These are phyloP conservation scores for Meripilus lineatus DNA, from an alignment of 1,284 basidiomycete genomes.

Conservation along the genomic window DNA sequence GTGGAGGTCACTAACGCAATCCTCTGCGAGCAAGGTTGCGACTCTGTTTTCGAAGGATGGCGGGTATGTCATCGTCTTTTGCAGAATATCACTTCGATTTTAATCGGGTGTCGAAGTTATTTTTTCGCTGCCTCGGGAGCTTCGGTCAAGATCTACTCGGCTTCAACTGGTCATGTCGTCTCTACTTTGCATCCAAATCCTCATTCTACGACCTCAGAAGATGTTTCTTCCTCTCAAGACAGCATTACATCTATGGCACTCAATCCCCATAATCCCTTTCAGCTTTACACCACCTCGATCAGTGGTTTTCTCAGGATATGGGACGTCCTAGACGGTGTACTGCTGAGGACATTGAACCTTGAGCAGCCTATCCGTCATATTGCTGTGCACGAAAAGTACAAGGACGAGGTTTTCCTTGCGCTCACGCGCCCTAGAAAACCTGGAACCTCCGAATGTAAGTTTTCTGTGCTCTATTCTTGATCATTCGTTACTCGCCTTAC, in stretches of 20 bases:
- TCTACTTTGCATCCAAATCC: conserved; percentile 64
- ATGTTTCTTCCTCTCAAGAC: conserved; percentile 44
- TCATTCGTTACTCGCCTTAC: too few relatives aligned
- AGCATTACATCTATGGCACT: conserved; percentile 74
- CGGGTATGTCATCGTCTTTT: conserved; percentile 48
- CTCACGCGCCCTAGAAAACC: conserved; percentile 49
- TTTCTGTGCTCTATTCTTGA: conserved; percentile 5
- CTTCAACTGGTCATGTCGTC: conserved; percentile 69
- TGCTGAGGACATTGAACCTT: conserved; percentile 72
- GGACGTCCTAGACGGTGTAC: conserved; percentile 87
- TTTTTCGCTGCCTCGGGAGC: conserved; percentile 81
- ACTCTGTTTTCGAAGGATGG: conserved; percentile 84
- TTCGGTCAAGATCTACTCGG: conserved; percentile 80
- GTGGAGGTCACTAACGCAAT: conserved; percentile 72
- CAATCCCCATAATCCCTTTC: conserved; percentile 85
- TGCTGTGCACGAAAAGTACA: conserved; percentile 62
- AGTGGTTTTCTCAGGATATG: conserved; percentile 87
- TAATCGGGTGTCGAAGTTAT: conserved; percentile 49
- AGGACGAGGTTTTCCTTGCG: conserved; percentile 67
- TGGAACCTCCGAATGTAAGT: conserved; percentile 41
- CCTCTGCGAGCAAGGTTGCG: conserved; percentile 58
- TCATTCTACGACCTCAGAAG: conserved; percentile 27
- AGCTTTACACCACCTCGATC: conserved; percentile 82
- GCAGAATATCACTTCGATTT: conserved; percentile 13
- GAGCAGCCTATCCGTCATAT: conserved; percentile 72